phyloP scores from a whole-genome alignment of 2,329 filamentous ascomycete species.

The Trichoderma cornu-damae region DNA sequence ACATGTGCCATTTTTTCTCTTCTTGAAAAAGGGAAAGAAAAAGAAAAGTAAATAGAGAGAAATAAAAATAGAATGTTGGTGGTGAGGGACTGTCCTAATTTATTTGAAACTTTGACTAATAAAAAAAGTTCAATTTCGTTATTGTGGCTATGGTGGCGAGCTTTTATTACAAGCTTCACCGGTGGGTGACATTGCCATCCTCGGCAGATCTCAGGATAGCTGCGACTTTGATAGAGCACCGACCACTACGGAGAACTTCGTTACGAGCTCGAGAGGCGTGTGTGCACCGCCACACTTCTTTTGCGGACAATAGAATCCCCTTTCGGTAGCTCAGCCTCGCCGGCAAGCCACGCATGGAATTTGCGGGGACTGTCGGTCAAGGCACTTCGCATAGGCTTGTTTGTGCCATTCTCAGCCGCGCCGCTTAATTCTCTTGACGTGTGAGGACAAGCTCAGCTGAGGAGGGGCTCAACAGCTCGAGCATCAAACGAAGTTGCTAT shows the following conservation, averaged over 20 bases:
- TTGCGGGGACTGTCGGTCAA: not conserved
- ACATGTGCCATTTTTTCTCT: too few species aligned
- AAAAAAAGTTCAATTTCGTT: not conserved
- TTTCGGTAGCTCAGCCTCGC: constrained; percentile 2
- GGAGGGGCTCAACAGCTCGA: too few species aligned
- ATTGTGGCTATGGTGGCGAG: not conserved
- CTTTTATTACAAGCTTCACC: not conserved
- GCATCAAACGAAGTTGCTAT: too few species aligned
- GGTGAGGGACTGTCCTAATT: not conserved
- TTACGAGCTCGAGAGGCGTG: too few species aligned
- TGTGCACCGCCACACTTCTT: not conserved
- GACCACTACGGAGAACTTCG: too few species aligned
- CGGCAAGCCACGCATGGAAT: too few species aligned
- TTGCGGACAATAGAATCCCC: not conserved
- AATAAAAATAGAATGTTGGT: constrained; percentile 13
- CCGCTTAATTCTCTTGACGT: too few species aligned
- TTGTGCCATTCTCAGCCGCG: not conserved
- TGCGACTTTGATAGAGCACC: not conserved
- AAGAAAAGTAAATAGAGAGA: not conserved
- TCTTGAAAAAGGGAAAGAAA: too few species aligned
- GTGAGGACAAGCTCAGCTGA: too few species aligned
- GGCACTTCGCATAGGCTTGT: not conserved
- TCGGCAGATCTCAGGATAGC: not conserved
- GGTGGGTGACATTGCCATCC: not conserved
- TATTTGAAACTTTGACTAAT: not conserved